Percentiles rank a stretch among this genome's conserved stretches.
Conservation (phyloP, 2,329 filamentous ascomycete species). For the Akanthomyces dipterigenus region DNA sequence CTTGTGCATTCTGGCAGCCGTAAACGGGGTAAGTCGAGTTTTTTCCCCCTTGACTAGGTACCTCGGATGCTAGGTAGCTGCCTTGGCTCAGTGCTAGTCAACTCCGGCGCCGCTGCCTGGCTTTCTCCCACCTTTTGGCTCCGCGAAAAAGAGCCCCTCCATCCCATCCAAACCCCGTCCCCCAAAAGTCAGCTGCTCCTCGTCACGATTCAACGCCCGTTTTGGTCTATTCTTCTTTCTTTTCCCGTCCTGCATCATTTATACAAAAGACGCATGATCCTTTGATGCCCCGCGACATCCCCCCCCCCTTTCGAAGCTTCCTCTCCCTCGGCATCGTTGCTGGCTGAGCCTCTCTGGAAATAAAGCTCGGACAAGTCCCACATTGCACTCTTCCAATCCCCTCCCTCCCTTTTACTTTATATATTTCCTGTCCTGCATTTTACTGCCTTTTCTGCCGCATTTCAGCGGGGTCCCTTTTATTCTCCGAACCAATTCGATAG, state of each 20-base stretch:
- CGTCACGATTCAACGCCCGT: background rate
- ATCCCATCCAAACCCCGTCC: background rate
- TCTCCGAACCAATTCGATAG: background rate
- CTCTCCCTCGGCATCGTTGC: background rate
- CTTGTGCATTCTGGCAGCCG: constrained; percentile 5
- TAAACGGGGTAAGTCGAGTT: background rate
- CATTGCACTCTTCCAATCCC: constrained; percentile 6
- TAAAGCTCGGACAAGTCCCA: background rate
- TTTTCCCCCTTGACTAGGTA: background rate
- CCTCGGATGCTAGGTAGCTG: background rate
- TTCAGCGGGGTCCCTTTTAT: background rate
- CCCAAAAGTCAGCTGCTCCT: background rate
- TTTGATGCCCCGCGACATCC: background rate
- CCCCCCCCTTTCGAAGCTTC: background rate
- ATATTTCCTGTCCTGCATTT: background rate
- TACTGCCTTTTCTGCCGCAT: background rate
- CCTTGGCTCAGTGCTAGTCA: background rate
- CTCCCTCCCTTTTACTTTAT: background rate
- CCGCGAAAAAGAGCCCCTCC: constrained; percentile 1
- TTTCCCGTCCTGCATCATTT: background rate
- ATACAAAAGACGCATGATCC: background rate
- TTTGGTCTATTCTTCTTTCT: background rate
- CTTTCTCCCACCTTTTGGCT: background rate
- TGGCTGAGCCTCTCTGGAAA: background rate
- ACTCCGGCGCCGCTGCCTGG: background rate